Conservation (phyloP, 2,329 filamentous ascomycete genomes). For the Botryotinia calthae region DNA sequence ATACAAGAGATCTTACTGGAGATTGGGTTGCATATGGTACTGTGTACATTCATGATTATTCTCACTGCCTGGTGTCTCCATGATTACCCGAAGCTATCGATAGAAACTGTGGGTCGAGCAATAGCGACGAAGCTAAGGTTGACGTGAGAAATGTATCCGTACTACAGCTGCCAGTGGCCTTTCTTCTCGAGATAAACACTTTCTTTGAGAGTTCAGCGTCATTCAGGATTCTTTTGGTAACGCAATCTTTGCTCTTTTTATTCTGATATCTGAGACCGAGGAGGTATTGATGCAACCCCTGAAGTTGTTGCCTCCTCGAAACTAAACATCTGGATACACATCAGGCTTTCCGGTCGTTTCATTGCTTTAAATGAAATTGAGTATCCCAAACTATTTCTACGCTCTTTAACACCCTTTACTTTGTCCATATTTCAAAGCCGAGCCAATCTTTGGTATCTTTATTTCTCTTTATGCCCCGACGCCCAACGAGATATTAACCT, state of each 20-base stretch:
- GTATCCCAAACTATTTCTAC: neutral
- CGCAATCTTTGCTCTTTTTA: neutral
- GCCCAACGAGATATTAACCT: rapidly evolving
- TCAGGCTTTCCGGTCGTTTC: neutral
- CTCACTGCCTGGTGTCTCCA: neutral
- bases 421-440: neutral
- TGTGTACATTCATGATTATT: neutral
- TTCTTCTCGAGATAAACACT: neutral
- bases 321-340: no score
- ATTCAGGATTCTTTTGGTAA: neutral
- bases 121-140: neutral
- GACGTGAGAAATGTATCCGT: neutral
- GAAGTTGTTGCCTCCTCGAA: neutral
- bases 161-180: neutral
- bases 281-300: neutral
- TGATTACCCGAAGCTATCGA: neutral
- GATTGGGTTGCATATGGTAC: neutral
- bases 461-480: neutral
- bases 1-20: neutral
- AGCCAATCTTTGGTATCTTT: neutral
- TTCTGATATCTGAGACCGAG: neutral
- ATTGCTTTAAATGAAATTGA: neutral
- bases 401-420: no score
- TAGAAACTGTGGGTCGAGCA: neutral
- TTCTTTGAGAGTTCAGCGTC: no score